These are phyloP conservation scores for Taphrina communis DNA, from an alignment of 1,139 yeast species.

Conservation along the genomic window DNA sequence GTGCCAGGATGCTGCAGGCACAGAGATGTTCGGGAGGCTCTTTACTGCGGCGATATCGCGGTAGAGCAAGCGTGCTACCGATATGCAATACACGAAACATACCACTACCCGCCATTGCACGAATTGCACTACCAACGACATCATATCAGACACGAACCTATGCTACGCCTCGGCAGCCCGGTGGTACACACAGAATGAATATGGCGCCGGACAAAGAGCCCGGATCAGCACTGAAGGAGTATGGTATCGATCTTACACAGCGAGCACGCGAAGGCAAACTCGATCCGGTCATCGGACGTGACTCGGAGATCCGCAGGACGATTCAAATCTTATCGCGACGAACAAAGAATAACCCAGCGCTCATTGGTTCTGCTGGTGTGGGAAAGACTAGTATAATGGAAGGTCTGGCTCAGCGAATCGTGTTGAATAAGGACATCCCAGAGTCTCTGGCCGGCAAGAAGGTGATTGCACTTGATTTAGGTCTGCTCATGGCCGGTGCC, in stretches of 20 bases:
- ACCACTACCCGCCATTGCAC: not conserved
- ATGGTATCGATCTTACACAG: slow-evolving; percentile 84
- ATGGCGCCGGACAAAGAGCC: slow-evolving; percentile 56
- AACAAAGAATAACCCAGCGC: slow-evolving; percentile 91
- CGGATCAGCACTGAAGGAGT: slow-evolving; percentile 70
- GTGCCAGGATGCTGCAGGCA: slow-evolving; percentile 2
- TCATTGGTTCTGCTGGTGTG: slow-evolving; percentile 95
- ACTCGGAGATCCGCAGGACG: slow-evolving; percentile 90
- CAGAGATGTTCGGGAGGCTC: not conserved
- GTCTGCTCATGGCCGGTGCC: slow-evolving; percentile 90
- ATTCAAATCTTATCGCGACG: slow-evolving; percentile 89
- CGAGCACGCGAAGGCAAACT: slow-evolving; percentile 87
- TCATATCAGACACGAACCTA: slow-evolving; percentile 16
- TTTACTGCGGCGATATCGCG: not conserved
- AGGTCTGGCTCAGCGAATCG: slow-evolving; percentile 91
- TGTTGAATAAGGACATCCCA: slow-evolving; percentile 83
- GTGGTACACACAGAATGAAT: slow-evolving; percentile 45
- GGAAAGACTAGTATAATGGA: slow-evolving; percentile 97
- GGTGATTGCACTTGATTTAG: slow-evolving; percentile 82
- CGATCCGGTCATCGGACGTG: slow-evolving; percentile 97
- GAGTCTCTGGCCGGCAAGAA: slow-evolving; percentile 86
- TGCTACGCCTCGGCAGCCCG: slow-evolving; percentile 42
- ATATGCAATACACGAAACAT: not conserved
- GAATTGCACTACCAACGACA: not conserved
- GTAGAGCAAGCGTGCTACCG: not conserved